These are phyloP conservation scores for Panellus pusillus DNA, from an alignment of 768 basidiomycete genomes.

Conservation along the genomic window DNA sequence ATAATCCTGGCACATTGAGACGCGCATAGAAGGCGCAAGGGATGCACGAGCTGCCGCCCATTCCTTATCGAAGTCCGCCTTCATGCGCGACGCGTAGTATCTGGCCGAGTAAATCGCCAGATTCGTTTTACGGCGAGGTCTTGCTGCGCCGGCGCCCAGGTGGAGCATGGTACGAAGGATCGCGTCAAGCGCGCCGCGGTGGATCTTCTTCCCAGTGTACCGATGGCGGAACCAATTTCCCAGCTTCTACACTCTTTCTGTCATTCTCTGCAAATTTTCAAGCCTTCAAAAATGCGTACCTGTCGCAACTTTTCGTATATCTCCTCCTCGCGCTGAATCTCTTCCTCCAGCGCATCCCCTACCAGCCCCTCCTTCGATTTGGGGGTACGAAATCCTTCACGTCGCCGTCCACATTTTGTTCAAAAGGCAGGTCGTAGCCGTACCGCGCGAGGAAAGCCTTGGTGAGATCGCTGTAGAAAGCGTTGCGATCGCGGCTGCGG, in stretches of 20 bases:
- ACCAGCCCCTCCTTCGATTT: not conserved
- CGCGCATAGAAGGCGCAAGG: not conserved
- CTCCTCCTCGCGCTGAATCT: not conserved
- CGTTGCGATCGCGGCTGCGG: not conserved
- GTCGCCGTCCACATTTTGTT: not conserved
- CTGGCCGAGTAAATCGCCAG: not conserved
- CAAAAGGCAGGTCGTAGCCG: slow-evolving; percentile 1
- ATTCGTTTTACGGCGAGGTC: not conserved
- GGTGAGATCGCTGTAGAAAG: not conserved
- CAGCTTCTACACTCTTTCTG: slow-evolving; percentile 3
- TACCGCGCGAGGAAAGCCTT: not conserved
- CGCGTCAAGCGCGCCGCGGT: not conserved
- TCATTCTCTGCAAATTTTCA: not conserved
- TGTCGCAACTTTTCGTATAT: not conserved
- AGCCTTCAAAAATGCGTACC: not conserved
- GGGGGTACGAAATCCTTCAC: not conserved
- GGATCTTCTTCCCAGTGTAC: not conserved
- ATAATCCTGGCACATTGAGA: not conserved
- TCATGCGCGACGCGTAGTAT: not conserved
- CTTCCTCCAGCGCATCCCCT: not conserved
- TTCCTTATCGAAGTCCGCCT: not conserved
- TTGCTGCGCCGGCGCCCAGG: not conserved
- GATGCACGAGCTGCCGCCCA: not conserved
- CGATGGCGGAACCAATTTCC: slow-evolving; percentile 6
- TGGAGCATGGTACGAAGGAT: slow-evolving; percentile 5